These are phyloP conservation scores for Kalanchoe fedtschenkoi DNA, from an alignment of 164 flowering plant genomes.

Conservation along the genomic window DNA sequence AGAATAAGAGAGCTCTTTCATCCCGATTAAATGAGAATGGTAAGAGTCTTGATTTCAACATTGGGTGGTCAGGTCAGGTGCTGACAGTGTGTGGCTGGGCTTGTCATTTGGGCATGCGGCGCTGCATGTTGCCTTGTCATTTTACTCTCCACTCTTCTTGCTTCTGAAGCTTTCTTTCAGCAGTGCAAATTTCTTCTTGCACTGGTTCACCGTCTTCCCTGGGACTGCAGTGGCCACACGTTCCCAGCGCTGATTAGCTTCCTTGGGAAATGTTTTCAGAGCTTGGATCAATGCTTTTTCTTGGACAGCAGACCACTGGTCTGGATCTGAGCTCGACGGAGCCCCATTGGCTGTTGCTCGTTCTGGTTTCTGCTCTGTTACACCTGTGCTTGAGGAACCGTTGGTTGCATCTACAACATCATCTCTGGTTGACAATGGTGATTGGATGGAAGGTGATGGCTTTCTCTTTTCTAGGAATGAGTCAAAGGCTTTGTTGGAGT, in stretches of 20 bases:
- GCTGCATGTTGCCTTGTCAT: not conserved
- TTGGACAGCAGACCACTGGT: constrained; percentile 61
- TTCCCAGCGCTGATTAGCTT: constrained; percentile 50
- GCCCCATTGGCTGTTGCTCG: constrained; percentile 21
- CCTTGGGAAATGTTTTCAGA: constrained; percentile 39
- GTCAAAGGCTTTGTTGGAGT: constrained; percentile 74
- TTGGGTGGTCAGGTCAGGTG: too few species aligned
- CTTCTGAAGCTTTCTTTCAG: constrained; percentile 76
- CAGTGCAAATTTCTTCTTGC: constrained; percentile 64
- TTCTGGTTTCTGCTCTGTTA: constrained; percentile 17
- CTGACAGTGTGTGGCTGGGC: too few species aligned
- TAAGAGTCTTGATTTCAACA: too few species aligned
- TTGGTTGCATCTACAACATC: constrained; percentile 29
- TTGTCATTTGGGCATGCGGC: too few species aligned
- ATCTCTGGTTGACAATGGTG: constrained; percentile 66
- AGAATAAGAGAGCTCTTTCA: not conserved
- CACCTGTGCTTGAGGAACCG: constrained; percentile 25
- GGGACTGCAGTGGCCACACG: constrained; percentile 90
- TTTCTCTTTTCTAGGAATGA: constrained; percentile 89
- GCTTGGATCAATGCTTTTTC: constrained; percentile 44
- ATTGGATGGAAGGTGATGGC: constrained; percentile 56
- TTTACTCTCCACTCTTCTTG: constrained; percentile 41
- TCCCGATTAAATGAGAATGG: too few species aligned
- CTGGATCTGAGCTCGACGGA: constrained; percentile 46
- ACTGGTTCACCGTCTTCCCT: constrained; percentile 59